Base-by-base conservation (phyloP, 345 rosid genomes). In the Clarkia xantiana region DNA sequence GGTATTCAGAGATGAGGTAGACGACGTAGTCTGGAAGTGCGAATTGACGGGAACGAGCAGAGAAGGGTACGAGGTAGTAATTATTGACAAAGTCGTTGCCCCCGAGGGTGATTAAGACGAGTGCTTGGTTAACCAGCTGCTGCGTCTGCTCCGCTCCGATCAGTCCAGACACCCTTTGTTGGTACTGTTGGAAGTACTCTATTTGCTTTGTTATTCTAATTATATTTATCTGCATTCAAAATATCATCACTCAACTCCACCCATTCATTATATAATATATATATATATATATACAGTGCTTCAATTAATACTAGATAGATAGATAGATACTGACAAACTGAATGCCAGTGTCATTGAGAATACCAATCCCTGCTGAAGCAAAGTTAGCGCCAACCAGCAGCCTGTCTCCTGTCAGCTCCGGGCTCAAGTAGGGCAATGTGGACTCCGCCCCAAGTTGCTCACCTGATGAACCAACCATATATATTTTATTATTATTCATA, bases 341-440 rank as follows among this genome's bases (percentile, higher is more conserved):
- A 53, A 57, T 11, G n/a, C 83, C 87, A 12, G 87, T 80, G 68
- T 80, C 83, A 51, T 80, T 77, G 16, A 80, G 78, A 57, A 80
- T 66, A 36, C 91, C 95, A 8, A 84, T 77, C 13, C 97, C 89
- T 4, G 95, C 97, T 11, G 97, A 84, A n/a, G 97, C 97, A 53
- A 84, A 88, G 65, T 84, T 88, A 41, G 97, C 94, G 25, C 97
- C 97, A 14, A 71, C 34, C 3, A 84, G 71, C 23, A 84, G 72
- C 60, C 51, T 80, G 40, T 52, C 63, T 9, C 83, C 81, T 0
- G 61, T 72, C 22, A 88, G 72, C 18, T 65, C 70, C 5, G 94
- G 95, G 62, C 77, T 84, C 68, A 88, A 67, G 60, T 76, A 78
- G 8, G 97, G 94, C 74, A 82, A 47, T 18, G 81, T 69, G 14